Evolutionary conservation across 1,284 basidiomycete genomes (phyloP).

Genomic region (Inonotus hispidus): DNA sequence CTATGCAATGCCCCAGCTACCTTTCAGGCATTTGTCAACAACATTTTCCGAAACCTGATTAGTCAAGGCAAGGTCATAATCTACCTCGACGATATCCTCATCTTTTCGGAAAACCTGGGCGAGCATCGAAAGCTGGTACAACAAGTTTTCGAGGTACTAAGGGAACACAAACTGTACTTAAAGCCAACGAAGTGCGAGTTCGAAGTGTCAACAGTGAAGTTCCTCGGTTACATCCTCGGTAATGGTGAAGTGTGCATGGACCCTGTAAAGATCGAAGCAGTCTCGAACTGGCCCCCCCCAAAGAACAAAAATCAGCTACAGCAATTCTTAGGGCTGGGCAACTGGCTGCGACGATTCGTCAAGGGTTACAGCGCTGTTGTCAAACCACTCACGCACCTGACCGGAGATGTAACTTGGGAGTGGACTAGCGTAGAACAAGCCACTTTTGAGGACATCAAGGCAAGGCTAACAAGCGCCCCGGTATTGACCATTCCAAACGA

Average conservation of each 20-base stretch:
- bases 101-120: background rate
- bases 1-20: background rate
- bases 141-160: background rate
- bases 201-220: background rate
- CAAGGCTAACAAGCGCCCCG: background rate
- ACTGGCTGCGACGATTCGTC: slow-evolving; percentile 23
- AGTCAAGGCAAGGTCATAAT: background rate
- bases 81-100: background rate
- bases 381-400: background rate
- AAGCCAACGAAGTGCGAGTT: background rate
- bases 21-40: background rate
- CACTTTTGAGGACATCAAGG: background rate
- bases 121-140: background rate
- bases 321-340: slow-evolving; percentile 22
- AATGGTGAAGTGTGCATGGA: slow-evolving; percentile 6
- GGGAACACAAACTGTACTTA: background rate
- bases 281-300: slow-evolving; percentile 24
- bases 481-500: background rate
- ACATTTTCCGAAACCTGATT: background rate
- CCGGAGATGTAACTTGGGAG: background rate
- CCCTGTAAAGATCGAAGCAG: slow-evolving; percentile 20
- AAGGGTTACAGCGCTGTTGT: background rate
- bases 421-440: background rate
- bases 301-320: slow-evolving; percentile 19
- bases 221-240: background rate